A percentile compares a stretch with the other conserved stretches of the same genome.
These are phyloP conservation scores for Backusella australiensis DNA, from an alignment of 192 early-diverging fungal species.

Conservation along the genomic window DNA sequence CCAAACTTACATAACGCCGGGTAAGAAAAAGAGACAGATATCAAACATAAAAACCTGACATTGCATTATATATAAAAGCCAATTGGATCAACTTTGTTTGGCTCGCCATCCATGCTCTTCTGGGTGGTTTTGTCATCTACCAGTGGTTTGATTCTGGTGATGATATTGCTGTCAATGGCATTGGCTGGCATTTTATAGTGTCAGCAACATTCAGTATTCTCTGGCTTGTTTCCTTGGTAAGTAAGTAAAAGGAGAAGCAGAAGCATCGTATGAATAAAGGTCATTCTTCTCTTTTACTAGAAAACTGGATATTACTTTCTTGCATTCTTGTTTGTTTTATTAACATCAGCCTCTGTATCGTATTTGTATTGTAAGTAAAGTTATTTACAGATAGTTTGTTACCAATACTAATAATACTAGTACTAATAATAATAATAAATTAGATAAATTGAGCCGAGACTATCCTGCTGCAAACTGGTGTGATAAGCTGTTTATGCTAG, in stretches of 20 bases:
- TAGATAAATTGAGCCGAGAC: background rate
- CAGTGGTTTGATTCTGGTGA: slow-evolving; percentile 31
- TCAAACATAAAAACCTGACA: background rate
- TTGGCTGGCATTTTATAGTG: slow-evolving; percentile 60
- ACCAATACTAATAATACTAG: background rate
- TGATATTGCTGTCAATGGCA: slow-evolving; percentile 52
- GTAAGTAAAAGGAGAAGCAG: background rate
- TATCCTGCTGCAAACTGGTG: slow-evolving; percentile 25
- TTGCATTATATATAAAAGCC: slow-evolving; percentile 21
- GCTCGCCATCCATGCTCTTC: slow-evolving; percentile 55
- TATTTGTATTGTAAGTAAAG: slow-evolving; percentile 46
- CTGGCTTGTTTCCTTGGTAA: slow-evolving; percentile 61
- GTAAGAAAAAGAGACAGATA: slow-evolving; percentile 15
- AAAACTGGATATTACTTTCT: slow-evolving; percentile 48
- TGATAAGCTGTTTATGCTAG: slow-evolving; percentile 53
- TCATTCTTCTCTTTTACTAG: background rate
- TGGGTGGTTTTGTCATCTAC: slow-evolving; percentile 48
- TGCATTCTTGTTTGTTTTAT: slow-evolving; percentile 50
- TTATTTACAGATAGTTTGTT: background rate
- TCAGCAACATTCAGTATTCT: slow-evolving; percentile 52
- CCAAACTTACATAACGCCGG: slow-evolving; percentile 63
- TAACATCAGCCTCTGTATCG: slow-evolving; percentile 55
- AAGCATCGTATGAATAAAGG: background rate
- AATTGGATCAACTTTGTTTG: slow-evolving; percentile 54
- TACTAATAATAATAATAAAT: background rate